Percentiles rank a stretch among this genome's conserved stretches.
Conservation (phyloP, 2,329 filamentous ascomycete species). For the Calonectria leucothoes region DNA sequence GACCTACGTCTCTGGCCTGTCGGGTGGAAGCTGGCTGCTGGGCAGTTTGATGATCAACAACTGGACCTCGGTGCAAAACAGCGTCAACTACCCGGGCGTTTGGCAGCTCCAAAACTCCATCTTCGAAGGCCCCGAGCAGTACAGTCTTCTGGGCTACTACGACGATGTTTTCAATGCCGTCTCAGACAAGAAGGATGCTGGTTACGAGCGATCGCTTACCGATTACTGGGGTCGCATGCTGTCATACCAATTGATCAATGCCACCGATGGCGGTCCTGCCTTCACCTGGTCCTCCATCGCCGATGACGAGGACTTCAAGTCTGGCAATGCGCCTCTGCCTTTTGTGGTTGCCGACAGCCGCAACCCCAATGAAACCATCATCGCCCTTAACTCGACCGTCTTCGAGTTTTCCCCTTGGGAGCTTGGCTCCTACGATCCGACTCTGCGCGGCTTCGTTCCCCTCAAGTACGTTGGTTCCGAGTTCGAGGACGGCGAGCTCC, state of each 20-base stretch:
- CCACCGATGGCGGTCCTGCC: constrained; percentile 75
- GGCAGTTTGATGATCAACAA: constrained; percentile 89
- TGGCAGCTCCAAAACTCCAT: constrained; percentile 58
- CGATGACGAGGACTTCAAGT: constrained; percentile 55
- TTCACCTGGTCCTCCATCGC: constrained; percentile 83
- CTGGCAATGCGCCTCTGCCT: constrained; percentile 59
- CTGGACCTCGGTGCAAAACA: constrained; percentile 70
- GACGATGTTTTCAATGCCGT: constrained; percentile 49
- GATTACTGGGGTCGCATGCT: constrained; percentile 92
- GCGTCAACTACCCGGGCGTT: constrained; percentile 48
- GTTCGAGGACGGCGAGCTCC: constrained; percentile 62
- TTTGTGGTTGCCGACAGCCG: constrained; percentile 63
- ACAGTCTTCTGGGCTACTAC: constrained; percentile 54
- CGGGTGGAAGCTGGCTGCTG: constrained; percentile 86
- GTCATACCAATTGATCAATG: constrained; percentile 87
- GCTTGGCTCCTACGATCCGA: constrained; percentile 72
- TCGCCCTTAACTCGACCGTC: constrained; percentile 67
- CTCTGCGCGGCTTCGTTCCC: constrained; percentile 69
- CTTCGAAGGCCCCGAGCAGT: constrained; percentile 52
- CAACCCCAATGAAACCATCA: constrained; percentile 54
- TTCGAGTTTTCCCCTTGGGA: constrained; percentile 76
- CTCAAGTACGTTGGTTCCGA: constrained; percentile 70
- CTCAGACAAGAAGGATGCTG: constrained; percentile 51
- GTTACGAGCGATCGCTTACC: constrained; percentile 74
- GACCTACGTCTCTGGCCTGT: constrained; percentile 85